phyloP scores from a whole-genome alignment of 2,329 filamentous ascomycete species.

The Xylariomycetidae sp. region DNA sequence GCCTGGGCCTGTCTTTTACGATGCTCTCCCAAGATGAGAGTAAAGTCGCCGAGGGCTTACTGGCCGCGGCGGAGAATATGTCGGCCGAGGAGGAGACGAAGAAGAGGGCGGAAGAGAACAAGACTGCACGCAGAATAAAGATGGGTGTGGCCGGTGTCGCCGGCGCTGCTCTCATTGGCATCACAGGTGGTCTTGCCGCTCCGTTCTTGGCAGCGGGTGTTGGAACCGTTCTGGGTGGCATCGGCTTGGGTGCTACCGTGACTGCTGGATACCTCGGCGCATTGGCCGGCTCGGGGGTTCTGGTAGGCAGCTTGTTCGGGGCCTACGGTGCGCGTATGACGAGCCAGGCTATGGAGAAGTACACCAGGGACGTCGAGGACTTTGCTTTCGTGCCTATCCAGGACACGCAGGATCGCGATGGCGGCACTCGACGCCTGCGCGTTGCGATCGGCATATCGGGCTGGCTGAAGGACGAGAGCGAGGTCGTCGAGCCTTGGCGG shows the following conservation, averaged over 20 bases:
- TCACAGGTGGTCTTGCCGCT: conserved; percentile 71
- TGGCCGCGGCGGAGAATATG: conserved; percentile 65
- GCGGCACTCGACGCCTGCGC: conserved; percentile 63
- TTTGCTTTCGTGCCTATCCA: conserved; percentile 77
- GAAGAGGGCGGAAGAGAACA: conserved; percentile 59
- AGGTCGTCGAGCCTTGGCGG: conserved; percentile 73
- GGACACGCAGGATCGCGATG: conserved; percentile 35
- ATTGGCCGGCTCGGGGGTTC: conserved; percentile 71
- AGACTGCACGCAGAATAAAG: conserved; percentile 64
- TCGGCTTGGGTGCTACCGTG: conserved; percentile 73
- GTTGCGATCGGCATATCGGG: conserved; percentile 80
- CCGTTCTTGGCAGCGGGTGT: conserved; percentile 77
- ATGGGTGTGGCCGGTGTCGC: conserved; percentile 44
- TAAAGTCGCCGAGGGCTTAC: conserved; percentile 68
- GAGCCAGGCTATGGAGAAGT: conserved; percentile 80
- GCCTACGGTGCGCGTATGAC: conserved; percentile 82
- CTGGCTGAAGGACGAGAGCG: conserved; percentile 70
- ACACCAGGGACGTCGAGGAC: conserved; percentile 80
- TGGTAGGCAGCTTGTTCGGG: conserved; percentile 82
- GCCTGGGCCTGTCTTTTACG: conserved; percentile 62
- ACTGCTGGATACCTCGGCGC: conserved; percentile 78
- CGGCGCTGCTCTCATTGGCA: conserved; percentile 61
- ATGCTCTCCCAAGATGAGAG: conserved; percentile 68
- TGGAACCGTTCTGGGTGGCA: conserved; percentile 71
- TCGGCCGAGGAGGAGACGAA: conserved; percentile 61